Evolutionary conservation across 495 filamentous ascomycete species (phyloP), one percentile per base, ranked within the genome.

Genomic region (Echria macrotheca): DNA sequence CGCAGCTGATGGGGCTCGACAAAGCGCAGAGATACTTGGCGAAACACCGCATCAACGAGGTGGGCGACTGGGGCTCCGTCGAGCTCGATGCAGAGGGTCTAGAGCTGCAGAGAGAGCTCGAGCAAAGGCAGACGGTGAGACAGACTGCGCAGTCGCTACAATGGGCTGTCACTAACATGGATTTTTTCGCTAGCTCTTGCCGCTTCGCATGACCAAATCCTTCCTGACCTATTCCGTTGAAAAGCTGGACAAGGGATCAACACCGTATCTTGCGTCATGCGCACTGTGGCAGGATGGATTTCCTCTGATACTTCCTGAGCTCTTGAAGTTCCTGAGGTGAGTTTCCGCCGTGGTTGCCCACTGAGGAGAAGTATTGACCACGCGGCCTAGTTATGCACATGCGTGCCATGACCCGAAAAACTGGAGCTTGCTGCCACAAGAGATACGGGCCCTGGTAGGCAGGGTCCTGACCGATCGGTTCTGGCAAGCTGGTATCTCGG

Each of bases 401-500:
- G 87, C 89, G n/a, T 96, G 93, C 55, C 88, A 96, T 61, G 88
- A 96, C 55, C 80, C 89, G 0, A 64, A 70, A 17, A 93, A 89
- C 56, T 99, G 93, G 93, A 75, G 73, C 17, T 75, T 79, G 33
- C 68, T 95, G n/a, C 82, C 89, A 9, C 68, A 72, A 28, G 88
- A 96, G 32, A 85, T 91, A 77, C 83, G 77, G 48, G 69, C 73
- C 9, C 80, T 96, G 12, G 83, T 96, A 23, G 80, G 80, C 25
- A 81, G 87, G 5, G 87, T 96, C 38, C 70, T 99, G 14, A 95
- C 89, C 1, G 93, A 99, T 69, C 85, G 93, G 19, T 97, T 99
- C 60, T 99, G 93, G 93, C 93, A 99, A 76, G 86, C 91, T 12
- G 93, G 93, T 12, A 99, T 99, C 32, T 96, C 93, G 0, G 86